Conservation (phyloP, 768 basidiomycete genomes). For the Agaricus blazei region DNA sequence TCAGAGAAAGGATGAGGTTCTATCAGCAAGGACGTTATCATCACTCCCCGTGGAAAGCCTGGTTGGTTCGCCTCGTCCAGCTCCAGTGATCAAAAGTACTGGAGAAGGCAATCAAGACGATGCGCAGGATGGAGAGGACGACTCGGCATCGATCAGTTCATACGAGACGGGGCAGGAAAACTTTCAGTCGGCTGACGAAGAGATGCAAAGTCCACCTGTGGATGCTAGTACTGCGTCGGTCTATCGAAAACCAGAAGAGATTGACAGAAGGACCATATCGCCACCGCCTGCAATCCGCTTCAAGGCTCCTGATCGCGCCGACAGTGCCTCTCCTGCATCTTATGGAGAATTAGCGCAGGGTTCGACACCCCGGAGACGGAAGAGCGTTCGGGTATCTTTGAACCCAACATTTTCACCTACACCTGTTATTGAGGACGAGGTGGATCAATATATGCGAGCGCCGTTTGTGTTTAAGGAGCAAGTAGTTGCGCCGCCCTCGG, state of each 20-base stretch:
- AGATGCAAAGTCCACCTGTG: neutral
- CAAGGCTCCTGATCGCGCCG: neutral
- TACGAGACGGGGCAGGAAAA: slow-evolving; percentile 64
- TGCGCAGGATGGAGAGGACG: slow-evolving; percentile 20
- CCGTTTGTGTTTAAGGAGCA: slow-evolving; percentile 15
- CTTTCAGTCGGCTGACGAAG: slow-evolving; percentile 21
- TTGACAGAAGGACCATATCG: neutral
- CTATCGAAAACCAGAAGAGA: neutral
- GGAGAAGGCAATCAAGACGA: neutral
- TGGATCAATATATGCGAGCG: slow-evolving; percentile 23
- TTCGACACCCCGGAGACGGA: slow-evolving; percentile 34
- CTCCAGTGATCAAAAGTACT: neutral
- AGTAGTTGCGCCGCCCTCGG: neutral
- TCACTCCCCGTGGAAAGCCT: neutral
- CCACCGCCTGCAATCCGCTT: neutral
- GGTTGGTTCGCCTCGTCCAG: neutral
- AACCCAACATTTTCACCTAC: slow-evolving; percentile 72
- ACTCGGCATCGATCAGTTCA: slow-evolving; percentile 46
- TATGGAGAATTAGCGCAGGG: neutral
- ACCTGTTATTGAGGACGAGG: slow-evolving; percentile 55
- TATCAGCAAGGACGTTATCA: neutral
- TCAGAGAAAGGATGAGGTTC: neutral
- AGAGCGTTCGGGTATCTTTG: slow-evolving; percentile 76
- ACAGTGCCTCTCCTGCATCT: neutral
- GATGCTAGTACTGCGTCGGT: neutral